Evolutionary conservation across 78 protist genomes (phyloP).

Genomic region (Dictyostelium brefeldianum): DNA sequence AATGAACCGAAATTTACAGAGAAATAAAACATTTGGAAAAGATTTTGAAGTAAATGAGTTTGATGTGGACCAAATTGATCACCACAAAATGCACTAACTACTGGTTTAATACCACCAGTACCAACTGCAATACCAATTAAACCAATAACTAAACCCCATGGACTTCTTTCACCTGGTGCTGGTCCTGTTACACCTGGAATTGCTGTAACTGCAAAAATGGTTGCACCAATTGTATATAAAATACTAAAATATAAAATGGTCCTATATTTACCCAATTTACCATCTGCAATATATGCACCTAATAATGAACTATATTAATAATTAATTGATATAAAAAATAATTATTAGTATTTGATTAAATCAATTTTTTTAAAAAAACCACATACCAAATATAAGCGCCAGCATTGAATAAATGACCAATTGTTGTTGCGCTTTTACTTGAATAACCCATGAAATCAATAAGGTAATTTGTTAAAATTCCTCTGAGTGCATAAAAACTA

Average conservation of each 20-base stretch:
- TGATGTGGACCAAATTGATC: constrained; percentile 86
- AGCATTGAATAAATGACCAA: constrained; percentile 55
- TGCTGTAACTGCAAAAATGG: constrained; percentile 65
- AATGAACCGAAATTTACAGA: constrained; percentile 86
- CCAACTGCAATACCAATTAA: constrained; percentile 76
- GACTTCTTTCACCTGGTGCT: constrained; percentile 52
- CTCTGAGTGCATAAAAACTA: constrained; percentile 42
- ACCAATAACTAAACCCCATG: constrained; percentile 73
- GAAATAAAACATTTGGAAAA: constrained; percentile 86
- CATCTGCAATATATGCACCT: constrained; percentile 84
- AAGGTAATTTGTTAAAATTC: constrained; percentile 78
- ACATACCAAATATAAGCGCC: constrained; percentile 45
- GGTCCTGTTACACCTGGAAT: constrained; percentile 84
- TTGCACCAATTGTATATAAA: constrained; percentile 69
- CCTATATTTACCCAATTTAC: constrained; percentile 70
- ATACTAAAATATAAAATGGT: constrained; percentile 73
- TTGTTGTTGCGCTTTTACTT: constrained; percentile 46
- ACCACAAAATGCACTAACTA: constrained; percentile 85
- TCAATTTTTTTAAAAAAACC: not conserved
- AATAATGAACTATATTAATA: constrained; percentile 49
- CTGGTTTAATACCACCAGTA: constrained; percentile 90
- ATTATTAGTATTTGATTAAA: not conserved
- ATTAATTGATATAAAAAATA: not conserved
- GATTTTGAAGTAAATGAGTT: constrained; percentile 22
- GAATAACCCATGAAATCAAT: constrained; percentile 44